Conservation (phyloP, 2,329 filamentous ascomycete species). For the Alternaria tenuissima region DNA sequence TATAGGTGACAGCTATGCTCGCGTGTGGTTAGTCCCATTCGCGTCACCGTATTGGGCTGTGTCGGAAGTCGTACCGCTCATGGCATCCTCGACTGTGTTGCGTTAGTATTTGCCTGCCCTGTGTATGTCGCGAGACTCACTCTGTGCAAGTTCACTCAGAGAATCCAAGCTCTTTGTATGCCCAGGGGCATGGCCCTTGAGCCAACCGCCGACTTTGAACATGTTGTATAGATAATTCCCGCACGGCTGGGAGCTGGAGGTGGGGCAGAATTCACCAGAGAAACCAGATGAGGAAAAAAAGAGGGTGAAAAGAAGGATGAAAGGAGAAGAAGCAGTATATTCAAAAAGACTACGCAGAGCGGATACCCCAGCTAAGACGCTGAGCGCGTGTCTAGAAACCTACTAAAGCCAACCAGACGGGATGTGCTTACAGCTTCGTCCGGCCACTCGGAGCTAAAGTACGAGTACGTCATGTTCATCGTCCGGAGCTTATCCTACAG, state of each 20-base stretch:
- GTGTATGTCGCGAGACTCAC: slow-evolving; percentile 40
- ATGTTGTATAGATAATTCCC: slow-evolving; percentile 24
- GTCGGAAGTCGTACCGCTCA: slow-evolving; percentile 51
- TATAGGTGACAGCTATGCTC: slow-evolving; percentile 68
- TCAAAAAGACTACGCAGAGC: background rate
- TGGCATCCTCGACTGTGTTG: slow-evolving; percentile 55
- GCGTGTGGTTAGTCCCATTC: slow-evolving; percentile 35
- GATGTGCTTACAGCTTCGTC: slow-evolving; percentile 26
- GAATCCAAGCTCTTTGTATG: slow-evolving; percentile 66
- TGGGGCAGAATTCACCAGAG: background rate
- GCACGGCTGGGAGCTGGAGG: background rate
- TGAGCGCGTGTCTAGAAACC: slow-evolving; percentile 11
- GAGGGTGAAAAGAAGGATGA: background rate
- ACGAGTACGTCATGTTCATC: slow-evolving; percentile 27
- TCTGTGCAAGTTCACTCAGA: slow-evolving; percentile 65
- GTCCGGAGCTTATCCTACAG: slow-evolving; percentile 8
- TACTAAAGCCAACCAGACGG: slow-evolving; percentile 12
- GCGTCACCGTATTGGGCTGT: background rate
- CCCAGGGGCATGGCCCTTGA: slow-evolving; percentile 45
- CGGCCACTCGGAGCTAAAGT: slow-evolving; percentile 24
- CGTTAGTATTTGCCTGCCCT: slow-evolving; percentile 24
- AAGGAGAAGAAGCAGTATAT: background rate
- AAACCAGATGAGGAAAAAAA: background rate
- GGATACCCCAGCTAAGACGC: slow-evolving; percentile 4
- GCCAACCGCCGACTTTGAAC: slow-evolving; percentile 51